phyloP scores from a whole-genome alignment of 306 rosid species.

The Luffa aegyptiaca region DNA sequence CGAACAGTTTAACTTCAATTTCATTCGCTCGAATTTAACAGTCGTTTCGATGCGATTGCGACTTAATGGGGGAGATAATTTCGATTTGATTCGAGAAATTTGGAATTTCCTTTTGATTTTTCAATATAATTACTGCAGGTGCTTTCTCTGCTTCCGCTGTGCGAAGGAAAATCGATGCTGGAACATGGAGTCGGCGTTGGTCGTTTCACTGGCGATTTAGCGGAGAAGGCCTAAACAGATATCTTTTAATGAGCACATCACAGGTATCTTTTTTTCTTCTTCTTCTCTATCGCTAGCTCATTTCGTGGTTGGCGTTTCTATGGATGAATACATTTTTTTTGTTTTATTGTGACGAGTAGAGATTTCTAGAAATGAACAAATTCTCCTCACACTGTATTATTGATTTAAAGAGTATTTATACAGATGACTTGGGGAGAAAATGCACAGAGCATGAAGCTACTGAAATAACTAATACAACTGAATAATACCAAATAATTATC shows the following conservation, averaged over 20 bases:
- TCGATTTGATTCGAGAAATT: not conserved
- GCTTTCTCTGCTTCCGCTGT: conserved; percentile 58
- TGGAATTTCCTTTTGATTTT: not conserved
- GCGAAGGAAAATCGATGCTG: conserved; percentile 69
- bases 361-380: too few relatives aligned
- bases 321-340: not conserved
- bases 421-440: too few relatives aligned
- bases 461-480: too few relatives aligned
- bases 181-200: conserved; percentile 98
- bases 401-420: too few relatives aligned
- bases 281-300: not conserved
- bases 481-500: too few relatives aligned
- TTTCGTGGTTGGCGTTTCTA: not conserved
- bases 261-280: conserved; percentile 23
- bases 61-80: not conserved
- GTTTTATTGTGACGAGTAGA: too few relatives aligned
- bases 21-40: not conserved
- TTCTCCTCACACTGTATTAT: too few relatives aligned
- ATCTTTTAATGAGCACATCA: conserved; percentile 84
- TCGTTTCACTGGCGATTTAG: conserved; percentile 81
- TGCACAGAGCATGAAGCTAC: too few relatives aligned
- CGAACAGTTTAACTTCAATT: not conserved
- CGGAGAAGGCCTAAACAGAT: conserved; percentile 34
- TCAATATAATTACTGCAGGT: conserved; percentile 24
- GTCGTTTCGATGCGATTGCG: not conserved